These are phyloP conservation scores for Plantago elongata DNA, from an alignment of 257 asterid genomes.

Conservation along the genomic window DNA sequence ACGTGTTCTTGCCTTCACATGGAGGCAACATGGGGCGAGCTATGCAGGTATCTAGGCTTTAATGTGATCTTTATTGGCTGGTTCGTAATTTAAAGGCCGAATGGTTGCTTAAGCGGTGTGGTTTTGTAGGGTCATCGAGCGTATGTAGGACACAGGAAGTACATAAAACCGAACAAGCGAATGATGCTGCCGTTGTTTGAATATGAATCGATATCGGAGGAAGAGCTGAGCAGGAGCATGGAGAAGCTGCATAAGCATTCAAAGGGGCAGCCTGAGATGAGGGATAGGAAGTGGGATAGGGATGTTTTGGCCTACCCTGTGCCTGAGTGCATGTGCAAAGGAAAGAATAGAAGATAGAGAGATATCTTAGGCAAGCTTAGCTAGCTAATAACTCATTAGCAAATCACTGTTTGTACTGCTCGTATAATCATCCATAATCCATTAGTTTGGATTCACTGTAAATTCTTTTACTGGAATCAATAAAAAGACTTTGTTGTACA, in stretches of 20 bases:
- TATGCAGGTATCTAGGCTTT: slow-evolving; percentile 36
- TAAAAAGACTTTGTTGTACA: no score
- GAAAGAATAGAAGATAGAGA: slow-evolving; percentile 2
- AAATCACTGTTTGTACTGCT: no score
- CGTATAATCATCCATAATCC: no score
- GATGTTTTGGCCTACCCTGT: slow-evolving; percentile 66
- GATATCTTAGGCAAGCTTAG: neutral
- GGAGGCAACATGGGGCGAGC: slow-evolving; percentile 72
- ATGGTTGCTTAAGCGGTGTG: neutral
- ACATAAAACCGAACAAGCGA: slow-evolving; percentile 59
- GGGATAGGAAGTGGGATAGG: slow-evolving; percentile 41
- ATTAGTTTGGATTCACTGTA: no score
- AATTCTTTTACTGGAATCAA: no score
- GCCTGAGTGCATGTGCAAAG: slow-evolving; percentile 64
- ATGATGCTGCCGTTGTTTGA: slow-evolving; percentile 51
- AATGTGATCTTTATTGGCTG: neutral
- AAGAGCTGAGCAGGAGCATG: slow-evolving; percentile 30
- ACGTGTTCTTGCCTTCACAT: slow-evolving; percentile 56
- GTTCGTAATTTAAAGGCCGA: neutral
- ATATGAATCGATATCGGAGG: slow-evolving; percentile 32
- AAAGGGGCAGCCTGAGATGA: slow-evolving; percentile 42
- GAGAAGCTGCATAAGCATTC: slow-evolving; percentile 48
- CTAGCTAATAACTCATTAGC: no score
- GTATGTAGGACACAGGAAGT: slow-evolving; percentile 53
- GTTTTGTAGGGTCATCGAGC: slow-evolving; percentile 55